Evolutionary conservation across 257 asterid species (phyloP), one percentile per base, ranked within the genome.

Genomic region (Anisodus tanguticus): DNA sequence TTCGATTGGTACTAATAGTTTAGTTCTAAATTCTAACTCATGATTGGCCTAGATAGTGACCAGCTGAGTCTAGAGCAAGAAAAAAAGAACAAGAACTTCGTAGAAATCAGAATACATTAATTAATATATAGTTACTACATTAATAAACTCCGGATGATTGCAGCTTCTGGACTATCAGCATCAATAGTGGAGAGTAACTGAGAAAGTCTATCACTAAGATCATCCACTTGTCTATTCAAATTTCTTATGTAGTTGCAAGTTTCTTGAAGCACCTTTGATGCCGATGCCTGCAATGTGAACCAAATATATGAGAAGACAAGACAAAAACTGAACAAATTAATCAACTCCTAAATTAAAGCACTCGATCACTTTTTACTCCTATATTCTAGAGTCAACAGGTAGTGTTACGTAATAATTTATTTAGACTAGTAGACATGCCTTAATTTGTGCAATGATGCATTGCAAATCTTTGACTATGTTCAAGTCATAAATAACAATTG

Each of bases 131-230:
- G 62, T 79, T 9, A 41, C 55, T 55, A 82, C 86, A 82, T 82
- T 31, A 94, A 88, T 88, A 96, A 93, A 87, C 93, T 94, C 89
- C 99, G 91, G 80, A 96, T 91, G 12, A 96, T 93, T 45, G 98
- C 97, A 31, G 99, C 99, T 84, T 96, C 97, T 1, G 97, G 98
- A 87, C 98, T 94, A 17, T 95, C 94, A 13, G 95, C 91, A 86
- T 96, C 98, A 15, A 93, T 89, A 4, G 99, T 92, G 4, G 96
- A 90, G 62, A 96, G 87, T 1, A 96, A 92, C 58, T 96, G 95
- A 13, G 99, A 94, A 15, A 96, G 92, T 76, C 99, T 91, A 60
- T 92, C 99, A 68, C 99, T 96, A 63, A 96, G 90, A 89, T 94
- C 97, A 84, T 94, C 97, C 83, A 94, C 97, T 77, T 96, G 98